Percentiles rank a stretch among this genome's conserved stretches.
phyloP scores from a whole-genome alignment of 192 early-diverging fungal genomes.

The Phlyctochytrium planicorne region DNA sequence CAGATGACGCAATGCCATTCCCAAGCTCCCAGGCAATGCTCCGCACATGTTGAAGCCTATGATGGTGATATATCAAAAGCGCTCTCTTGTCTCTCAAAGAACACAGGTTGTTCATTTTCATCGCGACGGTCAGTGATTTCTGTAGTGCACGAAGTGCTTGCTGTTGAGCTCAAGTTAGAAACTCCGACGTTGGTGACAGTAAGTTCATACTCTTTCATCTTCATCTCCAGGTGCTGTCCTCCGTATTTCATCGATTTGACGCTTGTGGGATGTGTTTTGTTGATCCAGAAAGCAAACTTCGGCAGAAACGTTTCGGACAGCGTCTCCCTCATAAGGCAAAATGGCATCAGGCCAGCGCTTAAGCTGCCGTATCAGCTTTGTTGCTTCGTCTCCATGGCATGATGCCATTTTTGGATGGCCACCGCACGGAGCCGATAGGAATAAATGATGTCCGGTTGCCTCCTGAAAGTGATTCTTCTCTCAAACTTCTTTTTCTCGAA shows the following conservation, averaged over 20 bases:
- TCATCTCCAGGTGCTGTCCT: not conserved
- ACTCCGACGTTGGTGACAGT: not conserved
- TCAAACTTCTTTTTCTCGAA: no score
- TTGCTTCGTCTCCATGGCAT: slow-evolving; percentile 78
- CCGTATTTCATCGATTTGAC: not conserved
- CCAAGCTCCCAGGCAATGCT: slow-evolving; percentile 69
- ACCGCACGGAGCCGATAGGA: no score
- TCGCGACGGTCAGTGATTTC: slow-evolving; percentile 22
- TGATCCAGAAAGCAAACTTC: slow-evolving; percentile 61
- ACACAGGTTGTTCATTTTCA: slow-evolving; percentile 52
- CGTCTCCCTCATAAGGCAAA: slow-evolving; percentile 79
- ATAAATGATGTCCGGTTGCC: no score
- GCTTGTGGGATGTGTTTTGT: not conserved
- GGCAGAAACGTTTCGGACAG: slow-evolving; percentile 73
- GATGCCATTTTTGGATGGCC: no score
- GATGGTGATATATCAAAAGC: slow-evolving; percentile 84
- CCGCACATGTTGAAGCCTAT: slow-evolving; percentile 66
- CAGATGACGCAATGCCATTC: slow-evolving; percentile 33
- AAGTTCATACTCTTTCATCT: not conserved
- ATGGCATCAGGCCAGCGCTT: slow-evolving; percentile 70
- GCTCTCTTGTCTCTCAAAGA: slow-evolving; percentile 81
- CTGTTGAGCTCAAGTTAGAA: slow-evolving; percentile 5
- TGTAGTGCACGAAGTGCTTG: no score
- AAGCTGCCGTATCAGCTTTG: slow-evolving; percentile 75
- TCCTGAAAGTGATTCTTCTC: no score